A percentile compares a stretch with the other conserved stretches of the same genome.
phyloP scores from a whole-genome alignment of 2,329 filamentous ascomycete genomes.

The Scleromitrula shiraiana region DNA sequence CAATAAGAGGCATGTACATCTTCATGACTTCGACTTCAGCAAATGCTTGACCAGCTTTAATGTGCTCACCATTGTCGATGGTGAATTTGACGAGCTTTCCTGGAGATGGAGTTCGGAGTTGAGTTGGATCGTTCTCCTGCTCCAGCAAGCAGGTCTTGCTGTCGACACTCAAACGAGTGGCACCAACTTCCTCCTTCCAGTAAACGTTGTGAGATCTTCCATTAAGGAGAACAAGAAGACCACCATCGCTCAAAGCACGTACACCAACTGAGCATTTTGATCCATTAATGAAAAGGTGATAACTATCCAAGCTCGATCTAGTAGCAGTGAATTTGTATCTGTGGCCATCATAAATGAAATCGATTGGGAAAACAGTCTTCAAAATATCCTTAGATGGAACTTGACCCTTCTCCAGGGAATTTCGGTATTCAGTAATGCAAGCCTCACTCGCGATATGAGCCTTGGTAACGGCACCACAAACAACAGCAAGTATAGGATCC shows the following conservation, averaged over 20 bases:
- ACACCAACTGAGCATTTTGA: slow-evolving; percentile 94
- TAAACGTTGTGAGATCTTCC: slow-evolving; percentile 97
- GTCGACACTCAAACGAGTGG: slow-evolving; percentile 90
- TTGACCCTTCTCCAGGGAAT: slow-evolving; percentile 91
- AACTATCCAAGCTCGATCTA: slow-evolving; percentile 83
- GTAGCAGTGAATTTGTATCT: slow-evolving; percentile 99
- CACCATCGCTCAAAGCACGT: slow-evolving; percentile 85
- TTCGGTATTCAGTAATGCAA: slow-evolving; percentile 79
- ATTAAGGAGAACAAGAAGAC: slow-evolving; percentile 80
- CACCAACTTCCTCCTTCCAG: slow-evolving; percentile 98
- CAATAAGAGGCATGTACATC: slow-evolving; percentile 99
- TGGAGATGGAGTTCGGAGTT: slow-evolving; percentile 87
- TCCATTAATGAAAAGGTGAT: slow-evolving; percentile 97
- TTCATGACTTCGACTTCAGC: slow-evolving; percentile 99
- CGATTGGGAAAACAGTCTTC: slow-evolving; percentile 94
- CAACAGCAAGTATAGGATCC: slow-evolving; percentile 85
- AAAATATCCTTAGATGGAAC: slow-evolving; percentile 93
- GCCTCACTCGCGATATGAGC: slow-evolving; percentile 90
- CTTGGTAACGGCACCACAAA: slow-evolving; percentile 91
- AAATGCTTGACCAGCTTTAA: slow-evolving; percentile 85
- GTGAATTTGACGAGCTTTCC: slow-evolving; percentile 98
- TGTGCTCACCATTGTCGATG: slow-evolving; percentile 89
- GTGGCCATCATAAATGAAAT: slow-evolving; percentile 96
- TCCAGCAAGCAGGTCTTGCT: slow-evolving; percentile 97
- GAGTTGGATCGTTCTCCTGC: slow-evolving; percentile 97